Percentiles rank a stretch among this genome's conserved stretches.
Conservation (phyloP, 257 asterid genomes). For the Schizonepeta tenuifolia region DNA sequence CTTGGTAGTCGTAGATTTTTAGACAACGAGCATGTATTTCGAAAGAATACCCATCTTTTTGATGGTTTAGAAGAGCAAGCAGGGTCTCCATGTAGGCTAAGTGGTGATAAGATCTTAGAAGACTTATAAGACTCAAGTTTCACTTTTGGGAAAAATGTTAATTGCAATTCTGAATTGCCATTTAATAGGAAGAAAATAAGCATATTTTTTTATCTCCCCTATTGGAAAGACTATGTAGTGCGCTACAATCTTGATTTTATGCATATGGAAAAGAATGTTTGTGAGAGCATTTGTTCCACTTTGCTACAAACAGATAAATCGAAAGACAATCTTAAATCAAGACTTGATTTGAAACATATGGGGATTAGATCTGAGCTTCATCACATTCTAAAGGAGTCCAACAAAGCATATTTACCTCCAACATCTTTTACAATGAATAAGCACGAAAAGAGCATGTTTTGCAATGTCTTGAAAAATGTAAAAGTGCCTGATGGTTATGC, state of each 20-base stretch:
- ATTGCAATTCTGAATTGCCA: neutral
- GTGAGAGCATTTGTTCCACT: constrained; percentile 15
- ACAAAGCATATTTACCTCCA: neutral
- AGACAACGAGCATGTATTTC: neutral
- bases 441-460: constrained; percentile 19
- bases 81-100: neutral
- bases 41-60: neutral
- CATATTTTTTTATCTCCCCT: constrained; percentile 1
- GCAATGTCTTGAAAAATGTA: neutral
- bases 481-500: constrained; percentile 4
- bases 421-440: constrained; percentile 2
- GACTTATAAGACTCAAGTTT: constrained; percentile 7
- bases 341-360: neutral
- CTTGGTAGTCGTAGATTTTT: neutral
- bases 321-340: constrained; percentile 7
- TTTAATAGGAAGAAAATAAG: constrained; percentile 1
- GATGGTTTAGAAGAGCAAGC: neutral
- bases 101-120: neutral
- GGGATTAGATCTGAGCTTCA: constrained; percentile 8
- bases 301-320: neutral
- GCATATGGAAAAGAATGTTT: constrained; percentile 21
- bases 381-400: neutral
- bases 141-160: neutral
- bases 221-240: constrained; percentile 14
- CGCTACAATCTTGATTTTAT: constrained; percentile 18